A percentile compares a stretch with the other conserved stretches of the same genome.
These are phyloP conservation scores for Yamadazyma laniorum DNA, from an alignment of 805 yeast species.

Conservation along the genomic window DNA sequence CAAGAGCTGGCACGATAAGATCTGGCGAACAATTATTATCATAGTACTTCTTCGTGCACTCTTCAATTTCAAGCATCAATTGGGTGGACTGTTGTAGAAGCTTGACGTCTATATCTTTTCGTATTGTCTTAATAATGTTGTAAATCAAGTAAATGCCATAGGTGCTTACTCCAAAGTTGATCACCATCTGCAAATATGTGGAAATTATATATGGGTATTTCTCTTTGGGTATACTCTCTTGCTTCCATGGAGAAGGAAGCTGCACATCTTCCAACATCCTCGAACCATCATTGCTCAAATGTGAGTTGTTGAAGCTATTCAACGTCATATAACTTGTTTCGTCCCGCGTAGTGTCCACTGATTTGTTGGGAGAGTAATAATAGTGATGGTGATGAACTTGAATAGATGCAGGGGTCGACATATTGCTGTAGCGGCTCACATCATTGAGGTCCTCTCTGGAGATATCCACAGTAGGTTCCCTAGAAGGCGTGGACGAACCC, in stretches of 20 bases:
- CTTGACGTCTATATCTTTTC: slow-evolving; percentile 51
- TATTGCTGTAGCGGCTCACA: slow-evolving; percentile 3
- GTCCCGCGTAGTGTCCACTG: slow-evolving; percentile 1
- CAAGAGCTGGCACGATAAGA: slow-evolving; percentile 56
- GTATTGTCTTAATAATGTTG: slow-evolving; percentile 46
- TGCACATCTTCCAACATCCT: neutral
- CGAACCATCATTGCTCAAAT: neutral
- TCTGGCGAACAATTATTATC: slow-evolving; percentile 59
- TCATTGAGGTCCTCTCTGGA: neutral
- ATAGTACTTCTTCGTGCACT: slow-evolving; percentile 50
- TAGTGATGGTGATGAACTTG: slow-evolving; percentile 49
- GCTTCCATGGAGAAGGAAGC: slow-evolving; percentile 63
- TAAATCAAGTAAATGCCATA: slow-evolving; percentile 45
- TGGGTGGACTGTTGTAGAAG: slow-evolving; percentile 48
- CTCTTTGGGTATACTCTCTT: slow-evolving; percentile 48
- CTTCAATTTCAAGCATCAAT: slow-evolving; percentile 49
- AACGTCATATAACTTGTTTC: slow-evolving; percentile 5
- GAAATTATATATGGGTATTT: slow-evolving; percentile 55
- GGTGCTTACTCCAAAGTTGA: slow-evolving; percentile 48
- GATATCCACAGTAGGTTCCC: neutral
- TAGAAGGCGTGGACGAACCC: slow-evolving; percentile 3
- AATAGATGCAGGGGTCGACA: slow-evolving; percentile 10
- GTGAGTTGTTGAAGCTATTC: slow-evolving; percentile 3
- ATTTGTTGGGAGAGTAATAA: slow-evolving; percentile 20
- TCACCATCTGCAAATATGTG: slow-evolving; percentile 57